These are phyloP conservation scores for Rhizoctonia solani DNA, from an alignment of 1,284 basidiomycete species.

Conservation along the genomic window DNA sequence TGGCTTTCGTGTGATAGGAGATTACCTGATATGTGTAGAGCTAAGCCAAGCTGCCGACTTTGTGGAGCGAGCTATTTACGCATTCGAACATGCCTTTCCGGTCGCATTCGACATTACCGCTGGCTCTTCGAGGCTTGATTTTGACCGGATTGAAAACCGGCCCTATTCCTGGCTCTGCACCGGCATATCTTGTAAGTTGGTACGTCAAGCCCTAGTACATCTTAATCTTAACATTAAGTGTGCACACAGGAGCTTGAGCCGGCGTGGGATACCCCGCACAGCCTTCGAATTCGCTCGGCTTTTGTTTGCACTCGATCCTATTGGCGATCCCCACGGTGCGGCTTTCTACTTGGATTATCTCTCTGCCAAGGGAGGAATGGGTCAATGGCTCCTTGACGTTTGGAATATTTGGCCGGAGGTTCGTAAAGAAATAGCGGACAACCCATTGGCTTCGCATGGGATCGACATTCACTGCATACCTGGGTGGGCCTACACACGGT, in stretches of 20 bases:
- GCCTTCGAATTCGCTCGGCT: constrained; percentile 87
- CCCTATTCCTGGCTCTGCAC: constrained; percentile 80
- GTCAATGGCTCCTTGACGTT: constrained; percentile 75
- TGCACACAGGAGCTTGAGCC: constrained; percentile 68
- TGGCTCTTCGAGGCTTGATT: constrained; percentile 82
- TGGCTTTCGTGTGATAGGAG: neutral
- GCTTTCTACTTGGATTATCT: constrained; percentile 84
- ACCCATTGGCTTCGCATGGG: constrained; percentile 43
- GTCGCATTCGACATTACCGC: constrained; percentile 81
- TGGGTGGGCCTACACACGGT: constrained; percentile 79
- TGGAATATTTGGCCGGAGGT: constrained; percentile 53
- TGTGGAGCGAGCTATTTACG: constrained; percentile 83
- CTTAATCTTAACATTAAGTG: constrained; percentile 35
- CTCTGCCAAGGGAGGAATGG: constrained; percentile 77
- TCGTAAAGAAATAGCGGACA: constrained; percentile 40
- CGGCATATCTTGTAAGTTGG: constrained; percentile 52
- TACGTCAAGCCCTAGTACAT: neutral
- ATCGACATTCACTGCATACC: constrained; percentile 68
- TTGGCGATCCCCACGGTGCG: constrained; percentile 83
- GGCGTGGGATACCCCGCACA: constrained; percentile 85
- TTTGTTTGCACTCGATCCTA: constrained; percentile 78
- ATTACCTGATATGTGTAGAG: constrained; percentile 52
- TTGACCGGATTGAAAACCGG: constrained; percentile 82
- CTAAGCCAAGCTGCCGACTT: constrained; percentile 82
- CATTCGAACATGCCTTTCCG: constrained; percentile 84